Percentiles rank a stretch among this genome's conserved stretches.
Evolutionary conservation across 805 yeast genomes (phyloP).

Genomic region (Yarrowia sp.): DNA sequence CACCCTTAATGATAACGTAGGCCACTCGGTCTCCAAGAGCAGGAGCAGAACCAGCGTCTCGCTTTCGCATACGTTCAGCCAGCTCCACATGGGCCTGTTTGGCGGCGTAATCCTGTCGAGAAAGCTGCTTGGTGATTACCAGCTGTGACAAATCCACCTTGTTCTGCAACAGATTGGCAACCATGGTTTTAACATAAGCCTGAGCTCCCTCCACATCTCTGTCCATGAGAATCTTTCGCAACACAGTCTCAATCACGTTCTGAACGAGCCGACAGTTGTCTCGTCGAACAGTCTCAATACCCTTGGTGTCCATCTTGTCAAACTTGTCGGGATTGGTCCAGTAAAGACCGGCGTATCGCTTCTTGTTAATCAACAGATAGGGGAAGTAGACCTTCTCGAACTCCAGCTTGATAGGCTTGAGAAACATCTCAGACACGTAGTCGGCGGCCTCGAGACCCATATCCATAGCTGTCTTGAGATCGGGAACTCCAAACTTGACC

Average conservation of each 20-base stretch:
- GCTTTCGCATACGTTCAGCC: conserved; percentile 91
- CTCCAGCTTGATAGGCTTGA: conserved; percentile 86
- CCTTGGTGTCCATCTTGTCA: conserved; percentile 97
- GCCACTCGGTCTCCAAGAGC: conserved; percentile 97
- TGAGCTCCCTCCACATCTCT: conserved; percentile 84
- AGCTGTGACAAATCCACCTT: conserved; percentile 87
- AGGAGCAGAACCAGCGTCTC: conserved; percentile 98
- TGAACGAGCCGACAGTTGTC: conserved; percentile 95
- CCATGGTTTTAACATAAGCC: conserved; percentile 76
- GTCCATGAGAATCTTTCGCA: conserved; percentile 79
- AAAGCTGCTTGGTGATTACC: conserved; percentile 88
- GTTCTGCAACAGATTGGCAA: conserved; percentile 86
- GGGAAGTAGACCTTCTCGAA: conserved; percentile 97
- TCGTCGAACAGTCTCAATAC: conserved; percentile 96
- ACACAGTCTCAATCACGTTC: conserved; percentile 86
- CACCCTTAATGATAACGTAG: conserved; percentile 81
- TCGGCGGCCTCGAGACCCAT: conserved; percentile 94
- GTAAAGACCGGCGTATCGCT: conserved; percentile 93
- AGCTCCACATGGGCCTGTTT: conserved; percentile 97
- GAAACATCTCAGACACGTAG: conserved; percentile 71
- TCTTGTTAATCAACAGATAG: conserved; percentile 87
- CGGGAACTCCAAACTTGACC: conserved; percentile 90
- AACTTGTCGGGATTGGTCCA: conserved; percentile 93
- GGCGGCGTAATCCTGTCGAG: conserved; percentile 86
- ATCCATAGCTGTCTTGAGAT: conserved; percentile 79